Evolutionary conservation across 2,329 filamentous ascomycete species (phyloP).

Genomic region (Paecilomyces niveus): DNA sequence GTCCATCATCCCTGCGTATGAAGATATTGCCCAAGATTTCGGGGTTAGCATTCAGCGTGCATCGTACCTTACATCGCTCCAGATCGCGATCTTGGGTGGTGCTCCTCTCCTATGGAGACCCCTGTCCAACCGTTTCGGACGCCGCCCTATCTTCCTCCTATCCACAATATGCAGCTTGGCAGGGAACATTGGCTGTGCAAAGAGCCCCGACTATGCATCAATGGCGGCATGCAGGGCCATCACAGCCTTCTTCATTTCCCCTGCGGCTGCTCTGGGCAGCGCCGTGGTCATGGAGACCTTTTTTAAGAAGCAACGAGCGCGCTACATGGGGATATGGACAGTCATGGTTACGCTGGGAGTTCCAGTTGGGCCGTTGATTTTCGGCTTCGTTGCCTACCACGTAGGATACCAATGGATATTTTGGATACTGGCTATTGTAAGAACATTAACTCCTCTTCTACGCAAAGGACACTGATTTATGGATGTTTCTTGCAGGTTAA

Average conservation of each 20-base stretch:
- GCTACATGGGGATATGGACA: slow-evolving; percentile 55
- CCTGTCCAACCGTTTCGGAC: slow-evolving; percentile 47
- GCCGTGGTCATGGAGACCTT: slow-evolving; percentile 53
- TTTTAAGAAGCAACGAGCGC: slow-evolving; percentile 48
- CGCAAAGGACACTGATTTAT: slow-evolving; percentile 5
- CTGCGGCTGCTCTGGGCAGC: slow-evolving; percentile 48
- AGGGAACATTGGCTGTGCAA: slow-evolving; percentile 49
- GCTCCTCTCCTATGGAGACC: slow-evolving; percentile 53
- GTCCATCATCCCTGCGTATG: slow-evolving; percentile 49
- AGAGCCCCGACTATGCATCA: slow-evolving; percentile 41
- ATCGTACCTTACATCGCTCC: slow-evolving; percentile 50
- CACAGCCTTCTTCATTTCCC: slow-evolving; percentile 50
- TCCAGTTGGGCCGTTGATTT: slow-evolving; percentile 31
- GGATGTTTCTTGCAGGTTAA: slow-evolving; percentile 39
- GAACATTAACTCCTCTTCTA: slow-evolving; percentile 8
- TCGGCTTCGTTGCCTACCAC: slow-evolving; percentile 42
- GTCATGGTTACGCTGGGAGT: slow-evolving; percentile 45
- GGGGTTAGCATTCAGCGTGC: slow-evolving; percentile 41
- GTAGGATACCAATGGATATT: slow-evolving; percentile 54
- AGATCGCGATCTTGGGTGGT: slow-evolving; percentile 48
- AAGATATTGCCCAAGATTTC: slow-evolving; percentile 46
- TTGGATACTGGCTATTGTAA: slow-evolving; percentile 50
- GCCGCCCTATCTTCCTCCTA: slow-evolving; percentile 48
- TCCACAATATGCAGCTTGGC: slow-evolving; percentile 42
- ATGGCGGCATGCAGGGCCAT: slow-evolving; percentile 49